Percentiles rank a stretch among this genome's conserved stretches.
Conservation (phyloP, 179 eudicot genomes). For the Patellifolia procumbens region DNA sequence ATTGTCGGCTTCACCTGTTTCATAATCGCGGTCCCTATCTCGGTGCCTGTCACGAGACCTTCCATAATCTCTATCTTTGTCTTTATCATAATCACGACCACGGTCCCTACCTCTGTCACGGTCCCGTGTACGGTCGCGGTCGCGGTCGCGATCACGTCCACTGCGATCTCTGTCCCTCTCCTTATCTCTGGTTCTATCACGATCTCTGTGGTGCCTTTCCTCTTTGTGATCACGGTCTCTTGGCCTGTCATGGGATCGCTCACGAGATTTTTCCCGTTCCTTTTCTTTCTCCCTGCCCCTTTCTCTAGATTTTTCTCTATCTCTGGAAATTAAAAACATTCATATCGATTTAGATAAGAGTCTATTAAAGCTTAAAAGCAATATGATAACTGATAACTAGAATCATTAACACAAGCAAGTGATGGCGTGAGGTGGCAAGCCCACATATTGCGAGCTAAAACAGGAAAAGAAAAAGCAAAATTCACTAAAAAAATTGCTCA, state of each 20-base stretch:
- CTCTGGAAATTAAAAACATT: conserved; percentile 41
- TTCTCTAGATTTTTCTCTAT: conserved; percentile 90
- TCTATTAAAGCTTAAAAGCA: neutral
- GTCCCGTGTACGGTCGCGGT: conserved; percentile 39
- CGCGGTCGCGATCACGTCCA: conserved; percentile 56
- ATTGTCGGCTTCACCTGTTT: conserved; percentile 45
- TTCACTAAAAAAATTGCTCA: neutral
- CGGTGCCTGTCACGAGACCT: conserved; percentile 58
- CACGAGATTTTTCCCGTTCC: conserved; percentile 70
- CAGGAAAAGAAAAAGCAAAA: too few relatives aligned
- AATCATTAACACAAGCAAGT: too few relatives aligned
- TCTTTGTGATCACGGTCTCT: conserved; percentile 87
- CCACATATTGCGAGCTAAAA: neutral
- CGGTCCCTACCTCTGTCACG: conserved; percentile 53
- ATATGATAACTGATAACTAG: too few relatives aligned
- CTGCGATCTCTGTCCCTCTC: conserved; percentile 56
- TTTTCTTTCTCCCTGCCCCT: conserved; percentile 66
- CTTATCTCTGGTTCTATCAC: conserved; percentile 68
- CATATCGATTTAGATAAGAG: neutral
- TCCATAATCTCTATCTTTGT: conserved; percentile 48
- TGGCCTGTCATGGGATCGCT: conserved; percentile 78
- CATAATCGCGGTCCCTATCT: conserved; percentile 60
- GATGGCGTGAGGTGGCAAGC: too few relatives aligned
- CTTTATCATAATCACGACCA: conserved; percentile 56
- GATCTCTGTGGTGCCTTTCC: conserved; percentile 85